Base-by-base conservation (phyloP, 2,329 filamentous ascomycete species). In the Myriosclerotinia curreyana region DNA sequence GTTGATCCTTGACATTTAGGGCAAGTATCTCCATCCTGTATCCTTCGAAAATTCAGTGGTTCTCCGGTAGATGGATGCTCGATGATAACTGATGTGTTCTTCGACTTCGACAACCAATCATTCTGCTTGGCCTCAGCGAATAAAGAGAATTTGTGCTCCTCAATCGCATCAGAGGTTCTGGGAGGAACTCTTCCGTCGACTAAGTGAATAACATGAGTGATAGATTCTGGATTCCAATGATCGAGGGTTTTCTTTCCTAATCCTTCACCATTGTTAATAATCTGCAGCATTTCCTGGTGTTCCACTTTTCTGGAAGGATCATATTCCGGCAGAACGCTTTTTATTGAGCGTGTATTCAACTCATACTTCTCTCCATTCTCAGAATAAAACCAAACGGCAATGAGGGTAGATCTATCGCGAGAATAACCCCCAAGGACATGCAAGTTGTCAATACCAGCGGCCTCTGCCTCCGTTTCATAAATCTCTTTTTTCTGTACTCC, bases 11-110 rank as follows among this genome's bases (percentile, higher is more conserved):
- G 72, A 74, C 95, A 99, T 48, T 82, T 80, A 0, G 90, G 86
- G 71, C 95, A 99, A 14, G 76, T 70, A 72, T 96, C 91, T 15
- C 89, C 90, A 51, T 86, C 77, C 55, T 79, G 79, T 22, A 89
- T 83, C 65, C 84, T 83, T 9, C 92, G 78, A 11, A 96, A 76
- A 69, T 90, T 87, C 46, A 91, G 76, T 0, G 77, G 75, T 61
- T 76, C 69, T 7, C 77, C 76, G 1, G 76, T 78, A 9, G 74
- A 71, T 20, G 77, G 75, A 66, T 79, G 58, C 50, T 66, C 36
- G 17, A 14, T 74, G 68, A 53, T 75, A 22, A 38, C 75, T 28
- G 31, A 65, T 25, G 9, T 38, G 5, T 59, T 15, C 11, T 20
- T n/a, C 25, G 34, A 2, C 34, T 36, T 36, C 28, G 51, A 22